Conservation (phyloP, 257 asterid genomes). For the Fraxinus quadrangulata region DNA sequence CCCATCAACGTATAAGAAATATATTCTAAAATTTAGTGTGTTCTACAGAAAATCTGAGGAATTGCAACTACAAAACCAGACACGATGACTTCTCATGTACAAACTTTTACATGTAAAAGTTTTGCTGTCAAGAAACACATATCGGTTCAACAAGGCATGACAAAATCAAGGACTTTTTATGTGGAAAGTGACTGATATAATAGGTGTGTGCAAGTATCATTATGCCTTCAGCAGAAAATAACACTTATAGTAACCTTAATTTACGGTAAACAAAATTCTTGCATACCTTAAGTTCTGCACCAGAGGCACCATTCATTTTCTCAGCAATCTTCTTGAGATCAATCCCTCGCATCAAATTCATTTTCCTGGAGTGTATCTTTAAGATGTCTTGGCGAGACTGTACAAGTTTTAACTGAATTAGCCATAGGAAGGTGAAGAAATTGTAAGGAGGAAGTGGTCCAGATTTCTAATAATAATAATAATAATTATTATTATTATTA, state of each 20-base stretch:
- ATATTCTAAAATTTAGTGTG: background rate
- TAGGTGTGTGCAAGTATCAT: background rate
- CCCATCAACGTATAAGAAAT: background rate
- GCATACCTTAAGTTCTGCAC: constrained; percentile 69
- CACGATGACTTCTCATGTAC: background rate
- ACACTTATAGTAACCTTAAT: background rate
- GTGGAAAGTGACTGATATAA: background rate
- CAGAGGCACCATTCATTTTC: constrained; percentile 79
- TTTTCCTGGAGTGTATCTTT: constrained; percentile 75
- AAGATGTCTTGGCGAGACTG: constrained; percentile 73
- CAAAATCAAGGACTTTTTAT: background rate
- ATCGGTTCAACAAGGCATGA: background rate
- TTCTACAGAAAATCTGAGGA: background rate
- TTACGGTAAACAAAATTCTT: background rate
- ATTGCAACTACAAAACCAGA: background rate
- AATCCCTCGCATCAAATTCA: constrained; percentile 76
- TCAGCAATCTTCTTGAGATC: constrained; percentile 76
- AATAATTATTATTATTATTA: no score
- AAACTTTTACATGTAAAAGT: background rate
- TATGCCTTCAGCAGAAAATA: background rate
- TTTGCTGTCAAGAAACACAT: background rate
- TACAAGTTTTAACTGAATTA: constrained; percentile 16
- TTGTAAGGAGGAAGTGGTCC: background rate
- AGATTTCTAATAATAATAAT: no score
- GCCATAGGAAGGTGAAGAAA: constrained; percentile 6